Percentiles rank a stretch among this genome's conserved stretches.
These are phyloP conservation scores for Populus trichocarpa DNA, from an alignment of 441 rosid genomes.

Conservation along the genomic window DNA sequence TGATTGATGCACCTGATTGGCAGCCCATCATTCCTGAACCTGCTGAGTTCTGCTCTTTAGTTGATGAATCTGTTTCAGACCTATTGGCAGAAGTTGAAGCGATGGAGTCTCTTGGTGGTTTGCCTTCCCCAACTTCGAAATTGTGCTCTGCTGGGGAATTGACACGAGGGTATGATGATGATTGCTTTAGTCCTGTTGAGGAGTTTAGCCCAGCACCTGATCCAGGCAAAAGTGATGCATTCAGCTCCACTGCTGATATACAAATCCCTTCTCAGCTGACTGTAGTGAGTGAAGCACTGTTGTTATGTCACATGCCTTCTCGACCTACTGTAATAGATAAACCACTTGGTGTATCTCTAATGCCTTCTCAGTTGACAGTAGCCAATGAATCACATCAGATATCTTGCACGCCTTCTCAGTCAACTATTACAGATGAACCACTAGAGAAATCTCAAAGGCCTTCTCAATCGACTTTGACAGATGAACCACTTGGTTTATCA, in stretches of 20 bases:
- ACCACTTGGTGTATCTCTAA: conserved; percentile 32
- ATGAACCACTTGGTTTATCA: conserved; percentile 29
- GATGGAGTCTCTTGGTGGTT: conserved; percentile 79
- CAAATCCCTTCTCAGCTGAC: conserved; percentile 45
- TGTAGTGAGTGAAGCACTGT: conserved; percentile 15
- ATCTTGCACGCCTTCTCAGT: conserved; percentile 13
- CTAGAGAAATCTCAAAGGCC: conserved; percentile 10
- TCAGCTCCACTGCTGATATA: conserved; percentile 66
- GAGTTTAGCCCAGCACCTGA: conserved; percentile 62
- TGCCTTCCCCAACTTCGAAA: conserved; percentile 76
- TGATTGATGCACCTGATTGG: conserved; percentile 55
- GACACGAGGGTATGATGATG: conserved; percentile 51
- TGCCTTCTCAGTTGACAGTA: conserved; percentile 17
- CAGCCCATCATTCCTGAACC: conserved; percentile 59
- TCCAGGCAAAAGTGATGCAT: conserved; percentile 62
- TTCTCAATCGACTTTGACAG: conserved; percentile 33
- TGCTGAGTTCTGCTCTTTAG: conserved; percentile 55
- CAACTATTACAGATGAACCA: conserved; percentile 6
- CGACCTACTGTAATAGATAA: conserved; percentile 39
- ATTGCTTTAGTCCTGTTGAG: conserved; percentile 73
- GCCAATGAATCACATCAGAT: conserved; percentile 11
- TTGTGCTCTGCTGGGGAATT: conserved; percentile 49
- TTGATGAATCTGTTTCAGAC: conserved; percentile 97
- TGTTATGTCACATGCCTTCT: conserved; percentile 38
- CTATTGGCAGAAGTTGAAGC: conserved; percentile 98